phyloP scores from a whole-genome alignment of 345 rosid genomes.

The Populus nigra region DNA sequence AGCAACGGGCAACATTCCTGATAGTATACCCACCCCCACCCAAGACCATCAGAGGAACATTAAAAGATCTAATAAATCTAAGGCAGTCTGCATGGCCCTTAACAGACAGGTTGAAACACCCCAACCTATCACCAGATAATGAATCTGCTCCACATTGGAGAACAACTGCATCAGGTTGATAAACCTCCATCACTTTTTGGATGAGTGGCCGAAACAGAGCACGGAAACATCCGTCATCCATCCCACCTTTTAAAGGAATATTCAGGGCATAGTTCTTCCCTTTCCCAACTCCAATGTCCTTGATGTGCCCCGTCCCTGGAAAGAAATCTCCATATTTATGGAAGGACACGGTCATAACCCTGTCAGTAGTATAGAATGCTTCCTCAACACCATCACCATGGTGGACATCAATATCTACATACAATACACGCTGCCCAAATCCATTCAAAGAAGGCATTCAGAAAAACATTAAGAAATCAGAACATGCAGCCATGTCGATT shows the following conservation, averaged over 20 bases:
- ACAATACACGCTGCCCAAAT: constrained; percentile 73
- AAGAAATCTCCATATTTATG: constrained; percentile 97
- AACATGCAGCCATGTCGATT: not conserved
- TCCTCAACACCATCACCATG: constrained; percentile 99
- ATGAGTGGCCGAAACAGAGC: constrained; percentile 80
- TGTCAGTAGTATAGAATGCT: constrained; percentile 97
- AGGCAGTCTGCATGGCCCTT: constrained; percentile 99
- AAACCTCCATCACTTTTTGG: constrained; percentile 90
- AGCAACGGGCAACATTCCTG: constrained; percentile 96
- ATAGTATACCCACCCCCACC: constrained; percentile 99
- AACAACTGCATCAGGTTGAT: constrained; percentile 98
- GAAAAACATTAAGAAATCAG: not conserved
- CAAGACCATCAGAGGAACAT: constrained; percentile 91
- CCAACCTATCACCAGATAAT: constrained; percentile 89
- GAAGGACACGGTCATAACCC: constrained; percentile 98
- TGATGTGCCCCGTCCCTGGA: constrained; percentile 93
- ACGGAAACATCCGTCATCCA: constrained; percentile 83
- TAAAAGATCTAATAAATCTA: constrained; percentile 80
- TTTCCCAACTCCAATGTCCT: constrained; percentile 60
- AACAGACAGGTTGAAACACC: constrained; percentile 94
- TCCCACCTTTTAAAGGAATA: constrained; percentile 85
- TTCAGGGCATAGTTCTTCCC: constrained; percentile 92
- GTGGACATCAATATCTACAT: constrained; percentile 94
- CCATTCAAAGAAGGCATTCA: constrained; percentile 23
- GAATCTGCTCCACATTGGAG: constrained; percentile 99